Base-by-base conservation (phyloP, 108 stramenopile species). In the Stephanodiscus minutulus region DNA sequence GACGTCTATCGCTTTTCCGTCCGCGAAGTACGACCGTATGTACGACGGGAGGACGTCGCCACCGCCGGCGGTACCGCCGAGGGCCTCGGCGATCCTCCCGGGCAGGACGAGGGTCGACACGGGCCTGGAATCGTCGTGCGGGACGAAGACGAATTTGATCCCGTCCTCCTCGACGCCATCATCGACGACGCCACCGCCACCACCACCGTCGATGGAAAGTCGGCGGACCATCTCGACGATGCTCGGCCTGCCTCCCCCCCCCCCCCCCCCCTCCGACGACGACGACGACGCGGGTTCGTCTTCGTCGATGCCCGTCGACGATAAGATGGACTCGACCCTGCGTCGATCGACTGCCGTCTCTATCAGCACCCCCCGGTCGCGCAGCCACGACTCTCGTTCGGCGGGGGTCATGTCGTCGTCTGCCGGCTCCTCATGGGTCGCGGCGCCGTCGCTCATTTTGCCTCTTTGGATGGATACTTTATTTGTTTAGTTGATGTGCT, bases 361-460 rank as follows among this genome's bases (percentile, higher is more conserved):
- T 8, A 89, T 64, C 10, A 59, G 35, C 20, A 89, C 62, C 13
- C 77, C 87, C 39, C 87, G 81, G 33, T 90, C 86, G 11, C 86
- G 65, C 1, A 93, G 84, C 82, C 87, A 93, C 48, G 80, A 70
- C 79, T 87, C 70, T 44, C 92, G 75, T 60, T 93, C 87, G 37
- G 80, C 66, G 21, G 74, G 73, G 13, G 87, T 85, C 91, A 92
- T 89, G 46, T 84, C 75, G 15, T 82, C 81, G 13, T 44, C 43
- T 1, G 8, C 39, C 3, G 39, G 8, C 11, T 39, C 39, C 39
- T n/a, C n/a, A n/a, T n/a, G 31, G 31, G 43, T 15, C 39, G 39
- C 8, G 39, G 39, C 13, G 43, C 15, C 43, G 13, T 44, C 13
- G 39, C 15, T 44, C 39, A 11, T 39, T 39, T 39, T 11, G 35